These are phyloP conservation scores for Arabidopsis arenosa DNA, from an alignment of 345 rosid genomes.

Conservation along the genomic window DNA sequence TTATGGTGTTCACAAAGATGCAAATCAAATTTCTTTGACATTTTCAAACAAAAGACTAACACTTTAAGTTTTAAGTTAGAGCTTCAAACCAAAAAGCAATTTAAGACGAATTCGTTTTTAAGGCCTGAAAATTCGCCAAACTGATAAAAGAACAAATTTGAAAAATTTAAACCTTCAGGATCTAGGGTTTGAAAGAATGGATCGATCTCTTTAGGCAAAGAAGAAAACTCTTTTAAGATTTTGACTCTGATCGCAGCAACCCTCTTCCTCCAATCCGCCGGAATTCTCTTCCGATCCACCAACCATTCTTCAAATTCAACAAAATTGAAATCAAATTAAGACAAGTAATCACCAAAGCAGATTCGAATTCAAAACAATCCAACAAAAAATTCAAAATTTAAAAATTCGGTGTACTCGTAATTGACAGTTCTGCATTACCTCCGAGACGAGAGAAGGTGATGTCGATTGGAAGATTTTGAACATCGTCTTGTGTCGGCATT, in stretches of 20 bases:
- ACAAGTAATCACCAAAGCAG: not conserved
- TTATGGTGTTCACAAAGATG: not conserved
- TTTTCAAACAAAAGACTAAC: slow-evolving; percentile 11
- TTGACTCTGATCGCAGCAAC: slow-evolving; percentile 71
- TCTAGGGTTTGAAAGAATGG: slow-evolving; percentile 81
- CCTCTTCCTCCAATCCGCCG: slow-evolving; percentile 90
- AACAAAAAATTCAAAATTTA: not conserved
- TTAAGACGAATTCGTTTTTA: not conserved
- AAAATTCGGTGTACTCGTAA: not conserved
- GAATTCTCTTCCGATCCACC: slow-evolving; percentile 95
- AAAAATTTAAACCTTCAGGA: slow-evolving; percentile 59
- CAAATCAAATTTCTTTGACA: slow-evolving; percentile 9
- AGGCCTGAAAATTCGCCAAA: not conserved
- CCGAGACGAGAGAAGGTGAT: slow-evolving; percentile 93
- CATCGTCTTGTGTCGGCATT: slow-evolving; percentile 72
- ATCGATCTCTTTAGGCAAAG: slow-evolving; percentile 79
- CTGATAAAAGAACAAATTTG: too few relatives aligned
- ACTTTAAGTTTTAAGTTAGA: not conserved
- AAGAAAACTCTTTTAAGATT: slow-evolving; percentile 71
- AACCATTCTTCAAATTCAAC: slow-evolving; percentile 70
- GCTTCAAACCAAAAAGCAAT: not conserved
- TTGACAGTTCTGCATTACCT: slow-evolving; percentile 51
- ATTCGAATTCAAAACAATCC: slow-evolving; percentile 4
- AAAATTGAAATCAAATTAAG: slow-evolving; percentile 18
- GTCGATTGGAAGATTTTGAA: slow-evolving; percentile 92